Evolutionary conservation across 2,329 filamentous ascomycete genomes (phyloP).

Genomic region (Annulohypoxylon truncatum): DNA sequence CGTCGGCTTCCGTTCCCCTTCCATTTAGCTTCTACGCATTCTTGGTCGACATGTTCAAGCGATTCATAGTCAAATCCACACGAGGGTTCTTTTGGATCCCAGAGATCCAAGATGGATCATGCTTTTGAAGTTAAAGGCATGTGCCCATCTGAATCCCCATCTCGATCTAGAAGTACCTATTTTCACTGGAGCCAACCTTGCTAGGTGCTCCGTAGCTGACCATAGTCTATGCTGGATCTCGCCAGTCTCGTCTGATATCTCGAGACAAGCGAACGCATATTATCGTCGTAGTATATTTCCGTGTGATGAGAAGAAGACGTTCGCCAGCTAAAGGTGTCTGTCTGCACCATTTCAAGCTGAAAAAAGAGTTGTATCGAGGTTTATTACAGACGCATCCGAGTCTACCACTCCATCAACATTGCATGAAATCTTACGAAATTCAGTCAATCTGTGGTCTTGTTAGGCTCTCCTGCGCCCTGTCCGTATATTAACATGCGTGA

Average conservation of each 20-base stretch:
- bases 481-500: slow-evolving; percentile 16
- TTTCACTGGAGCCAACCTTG: slow-evolving; percentile 7
- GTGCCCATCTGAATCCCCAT: slow-evolving; percentile 6
- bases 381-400: slow-evolving; percentile 14
- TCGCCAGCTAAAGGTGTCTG: not conserved
- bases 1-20: slow-evolving; percentile 33
- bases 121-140: slow-evolving; percentile 10
- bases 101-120: slow-evolving; percentile 2
- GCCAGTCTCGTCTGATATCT: slow-evolving; percentile 33
- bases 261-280: slow-evolving; percentile 11
- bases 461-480: not conserved
- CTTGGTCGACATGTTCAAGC: not conserved
- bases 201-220: slow-evolving; percentile 22
- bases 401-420: slow-evolving; percentile 31
- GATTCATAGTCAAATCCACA: slow-evolving; percentile 3
- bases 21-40: slow-evolving; percentile 37
- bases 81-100: slow-evolving; percentile 13
- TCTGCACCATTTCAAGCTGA: not conserved
- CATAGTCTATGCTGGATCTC: slow-evolving; percentile 20
- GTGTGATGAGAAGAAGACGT: not conserved
- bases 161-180: slow-evolving; percentile 25
- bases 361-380: slow-evolving; percentile 5
- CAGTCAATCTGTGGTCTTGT: not conserved
- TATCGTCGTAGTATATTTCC: slow-evolving; percentile 4
- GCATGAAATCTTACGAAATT: slow-evolving; percentile 19